Evolutionary conservation across 768 basidiomycete genomes (phyloP).

Genomic region (Leucocoprinus leucothites): DNA sequence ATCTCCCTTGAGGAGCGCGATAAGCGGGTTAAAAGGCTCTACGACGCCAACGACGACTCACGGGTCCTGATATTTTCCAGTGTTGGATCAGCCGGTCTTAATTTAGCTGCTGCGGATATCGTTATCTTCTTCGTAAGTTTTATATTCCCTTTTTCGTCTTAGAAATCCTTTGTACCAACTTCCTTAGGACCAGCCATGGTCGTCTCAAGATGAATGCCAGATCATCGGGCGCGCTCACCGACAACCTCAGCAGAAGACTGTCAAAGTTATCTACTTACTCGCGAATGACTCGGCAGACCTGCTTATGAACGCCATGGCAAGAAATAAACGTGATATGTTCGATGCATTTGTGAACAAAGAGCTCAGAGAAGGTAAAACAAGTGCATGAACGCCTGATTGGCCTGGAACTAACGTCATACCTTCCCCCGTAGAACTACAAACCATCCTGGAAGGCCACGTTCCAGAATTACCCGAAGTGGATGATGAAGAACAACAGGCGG

Average conservation of each 20-base stretch:
- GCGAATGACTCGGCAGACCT: conserved; percentile 23
- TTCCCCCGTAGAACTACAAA: background rate
- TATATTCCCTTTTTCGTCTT: background rate
- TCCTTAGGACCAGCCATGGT: conserved; percentile 27
- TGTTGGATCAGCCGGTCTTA: conserved; percentile 21
- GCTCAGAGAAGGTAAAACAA: background rate
- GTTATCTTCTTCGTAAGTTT: conserved; percentile 23
- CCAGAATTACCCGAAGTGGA: background rate
- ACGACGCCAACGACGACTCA: background rate
- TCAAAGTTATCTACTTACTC: conserved; percentile 21
- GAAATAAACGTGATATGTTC: conserved; percentile 23
- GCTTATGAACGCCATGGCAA: conserved; percentile 18
- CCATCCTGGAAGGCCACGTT: background rate
- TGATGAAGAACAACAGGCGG: too few relatives aligned
- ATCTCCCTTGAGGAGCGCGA: conserved; percentile 10
- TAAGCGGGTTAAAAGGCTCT: conserved; percentile 15
- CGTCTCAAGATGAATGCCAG: conserved; percentile 24
- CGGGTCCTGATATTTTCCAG: conserved; percentile 21
- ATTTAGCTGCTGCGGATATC: conserved; percentile 17
- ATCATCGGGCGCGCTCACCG: conserved; percentile 23
- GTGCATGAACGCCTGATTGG: background rate
- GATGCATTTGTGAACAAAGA: conserved; percentile 19
- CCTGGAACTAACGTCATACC: background rate
- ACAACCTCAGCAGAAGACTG: conserved; percentile 23
- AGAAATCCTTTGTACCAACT: too few relatives aligned